Percentiles rank a stretch among this genome's conserved stretches.
These are phyloP conservation scores for Colletotrichum eleusines DNA, from an alignment of 2,329 filamentous ascomycete genomes.

Conservation along the genomic window DNA sequence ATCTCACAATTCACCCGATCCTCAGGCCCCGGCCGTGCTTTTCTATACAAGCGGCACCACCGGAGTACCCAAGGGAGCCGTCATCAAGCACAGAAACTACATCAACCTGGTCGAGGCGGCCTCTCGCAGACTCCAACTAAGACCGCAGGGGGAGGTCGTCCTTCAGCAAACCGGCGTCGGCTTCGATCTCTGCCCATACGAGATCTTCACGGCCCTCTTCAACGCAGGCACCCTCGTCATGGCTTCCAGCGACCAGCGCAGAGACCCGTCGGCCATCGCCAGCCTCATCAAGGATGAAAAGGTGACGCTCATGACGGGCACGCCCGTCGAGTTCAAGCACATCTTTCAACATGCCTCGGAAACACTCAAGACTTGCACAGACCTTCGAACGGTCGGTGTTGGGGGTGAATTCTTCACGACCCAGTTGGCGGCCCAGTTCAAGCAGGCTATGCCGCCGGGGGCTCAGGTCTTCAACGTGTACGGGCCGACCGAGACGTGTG, in stretches of 20 bases:
- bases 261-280: constrained; percentile 52
- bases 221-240: constrained; percentile 54
- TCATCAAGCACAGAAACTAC: constrained; percentile 49
- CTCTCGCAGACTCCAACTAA: constrained; percentile 36
- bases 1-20: neutral
- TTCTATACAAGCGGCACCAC: constrained; percentile 52
- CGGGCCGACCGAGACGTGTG: constrained; percentile 49
- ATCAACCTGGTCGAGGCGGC: constrained; percentile 44
- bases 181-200: constrained; percentile 57
- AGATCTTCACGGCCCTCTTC: constrained; percentile 53
- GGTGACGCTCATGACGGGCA: constrained; percentile 54
- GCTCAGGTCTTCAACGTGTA: constrained; percentile 46
- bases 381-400: constrained; percentile 41
- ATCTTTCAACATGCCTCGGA: constrained; percentile 46
- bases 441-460: neutral
- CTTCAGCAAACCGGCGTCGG: constrained; percentile 55
- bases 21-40: constrained; percentile 45
- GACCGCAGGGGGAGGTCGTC: constrained; percentile 45
- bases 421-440: constrained; percentile 37
- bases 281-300: constrained; percentile 50
- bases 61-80: constrained; percentile 56
- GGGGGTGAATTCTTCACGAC: constrained; percentile 43
- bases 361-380: constrained; percentile 13
- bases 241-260: constrained; percentile 47
- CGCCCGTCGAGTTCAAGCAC: constrained; percentile 56